phyloP scores from a whole-genome alignment of 2,329 filamentous ascomycete genomes.

The Trichoderma atrobrunneum region DNA sequence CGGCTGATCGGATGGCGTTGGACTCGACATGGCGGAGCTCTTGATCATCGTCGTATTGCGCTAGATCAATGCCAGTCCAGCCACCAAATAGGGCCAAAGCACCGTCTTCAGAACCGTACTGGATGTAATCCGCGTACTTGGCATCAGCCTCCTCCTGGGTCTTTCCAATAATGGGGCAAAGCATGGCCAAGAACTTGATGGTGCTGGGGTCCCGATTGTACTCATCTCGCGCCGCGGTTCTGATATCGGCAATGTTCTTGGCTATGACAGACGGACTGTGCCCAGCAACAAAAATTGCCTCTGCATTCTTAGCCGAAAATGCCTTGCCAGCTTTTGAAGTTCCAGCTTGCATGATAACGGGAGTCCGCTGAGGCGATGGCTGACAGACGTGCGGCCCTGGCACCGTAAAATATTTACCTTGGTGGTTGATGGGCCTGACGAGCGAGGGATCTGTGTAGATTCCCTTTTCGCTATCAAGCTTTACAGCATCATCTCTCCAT shows the following conservation, averaged over 20 bases:
- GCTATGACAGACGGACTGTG: constrained; percentile 55
- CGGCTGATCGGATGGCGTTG: constrained; percentile 56
- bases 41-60: constrained; percentile 59
- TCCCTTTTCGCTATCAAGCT: constrained; percentile 50
- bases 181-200: constrained; percentile 60
- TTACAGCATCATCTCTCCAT: constrained; percentile 60
- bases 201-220: constrained; percentile 51
- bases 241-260: constrained; percentile 56
- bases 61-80: constrained; percentile 64
- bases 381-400: constrained; percentile 60
- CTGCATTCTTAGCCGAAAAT: constrained; percentile 63
- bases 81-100: constrained; percentile 64
- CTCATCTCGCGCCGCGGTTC: constrained; percentile 46
- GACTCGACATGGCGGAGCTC: constrained; percentile 61
- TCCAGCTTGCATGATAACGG: constrained; percentile 62
- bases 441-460: constrained; percentile 45
- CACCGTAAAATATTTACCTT: constrained; percentile 57
- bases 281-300: constrained; percentile 61
- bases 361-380: constrained; percentile 61
- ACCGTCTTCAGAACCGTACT: constrained; percentile 58
- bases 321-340: constrained; percentile 58
- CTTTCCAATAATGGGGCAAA: constrained; percentile 58
- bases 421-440: constrained; percentile 61
- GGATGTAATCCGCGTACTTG: constrained; percentile 50
- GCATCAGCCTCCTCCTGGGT: constrained; percentile 57